phyloP scores from a whole-genome alignment of 2,329 filamentous ascomycete species.

The Epichloe aotearoae region DNA sequence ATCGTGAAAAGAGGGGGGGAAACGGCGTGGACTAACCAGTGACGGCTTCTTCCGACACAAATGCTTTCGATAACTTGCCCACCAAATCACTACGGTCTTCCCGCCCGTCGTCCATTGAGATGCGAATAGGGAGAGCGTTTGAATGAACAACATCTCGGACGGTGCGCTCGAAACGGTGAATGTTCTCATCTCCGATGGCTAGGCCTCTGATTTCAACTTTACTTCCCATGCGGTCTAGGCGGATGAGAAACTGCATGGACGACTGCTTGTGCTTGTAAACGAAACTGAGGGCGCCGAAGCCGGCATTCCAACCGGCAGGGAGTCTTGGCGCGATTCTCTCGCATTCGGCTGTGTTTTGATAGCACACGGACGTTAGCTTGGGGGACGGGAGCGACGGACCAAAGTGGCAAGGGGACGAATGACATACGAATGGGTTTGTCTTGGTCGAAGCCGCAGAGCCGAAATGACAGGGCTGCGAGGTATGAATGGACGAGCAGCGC shows the following conservation, averaged over 20 bases:
- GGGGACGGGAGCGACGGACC: background rate
- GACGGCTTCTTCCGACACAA: constrained; percentile 60
- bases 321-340: constrained; percentile 47
- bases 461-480: constrained; percentile 68
- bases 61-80: constrained; percentile 44
- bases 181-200: constrained; percentile 67
- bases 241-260: constrained; percentile 70
- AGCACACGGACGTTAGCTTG: background rate
- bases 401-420: background rate
- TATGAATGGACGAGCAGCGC: constrained; percentile 75
- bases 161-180: constrained; percentile 61
- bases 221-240: constrained; percentile 65
- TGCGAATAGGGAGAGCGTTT: constrained; percentile 40
- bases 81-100: constrained; percentile 38
- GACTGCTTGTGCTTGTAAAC: constrained; percentile 80
- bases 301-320: constrained; percentile 68
- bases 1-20: background rate
- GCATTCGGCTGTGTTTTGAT: constrained; percentile 27
- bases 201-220: constrained; percentile 78
- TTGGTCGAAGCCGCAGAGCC: constrained; percentile 71
- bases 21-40: constrained; percentile 20
- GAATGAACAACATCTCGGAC: constrained; percentile 60
- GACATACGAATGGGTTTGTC: constrained; percentile 56
- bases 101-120: constrained; percentile 28
- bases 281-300: constrained; percentile 60